These are phyloP conservation scores for Penicillium sp. DNA, from an alignment of 2,329 filamentous ascomycete genomes.

Conservation along the genomic window DNA sequence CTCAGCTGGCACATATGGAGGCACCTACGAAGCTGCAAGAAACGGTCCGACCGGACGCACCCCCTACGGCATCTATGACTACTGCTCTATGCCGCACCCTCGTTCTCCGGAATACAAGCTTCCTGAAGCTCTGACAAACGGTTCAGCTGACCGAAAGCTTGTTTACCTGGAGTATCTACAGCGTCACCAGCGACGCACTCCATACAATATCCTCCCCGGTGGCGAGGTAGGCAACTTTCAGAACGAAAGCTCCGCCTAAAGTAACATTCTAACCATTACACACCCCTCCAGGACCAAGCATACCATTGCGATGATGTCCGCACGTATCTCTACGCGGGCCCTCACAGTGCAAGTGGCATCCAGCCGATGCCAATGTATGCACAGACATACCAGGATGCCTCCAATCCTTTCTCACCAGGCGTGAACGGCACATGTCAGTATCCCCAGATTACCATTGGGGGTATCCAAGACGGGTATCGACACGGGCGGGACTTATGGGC, in stretches of 20 bases:
- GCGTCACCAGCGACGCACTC: slow-evolving; percentile 39
- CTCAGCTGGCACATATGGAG: slow-evolving; percentile 38
- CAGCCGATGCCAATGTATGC: slow-evolving; percentile 34
- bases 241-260: neutral
- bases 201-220: slow-evolving; percentile 40
- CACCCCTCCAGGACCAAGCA: slow-evolving; percentile 30
- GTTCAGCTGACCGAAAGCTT: slow-evolving; percentile 29
- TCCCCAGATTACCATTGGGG: slow-evolving; percentile 40
- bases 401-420: slow-evolving; percentile 34
- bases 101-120: slow-evolving; percentile 31
- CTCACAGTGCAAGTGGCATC: slow-evolving; percentile 12
- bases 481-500: slow-evolving; percentile 36
- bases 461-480: slow-evolving; percentile 38
- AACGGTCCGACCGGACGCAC: slow-evolving; percentile 20
- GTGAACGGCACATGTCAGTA: slow-evolving; percentile 40
- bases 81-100: slow-evolving; percentile 43
- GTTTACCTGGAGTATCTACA: slow-evolving; percentile 41
- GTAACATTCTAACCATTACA: slow-evolving; percentile 1
- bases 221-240: slow-evolving; percentile 31
- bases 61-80: slow-evolving; percentile 37
- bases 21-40: slow-evolving; percentile 33
- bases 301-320: slow-evolving; percentile 39
- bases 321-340: slow-evolving; percentile 36
- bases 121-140: slow-evolving; percentile 29
- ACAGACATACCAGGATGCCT: slow-evolving; percentile 36